Evolutionary conservation across 1,284 basidiomycete genomes (phyloP).

Genomic region (Irpex sp.): DNA sequence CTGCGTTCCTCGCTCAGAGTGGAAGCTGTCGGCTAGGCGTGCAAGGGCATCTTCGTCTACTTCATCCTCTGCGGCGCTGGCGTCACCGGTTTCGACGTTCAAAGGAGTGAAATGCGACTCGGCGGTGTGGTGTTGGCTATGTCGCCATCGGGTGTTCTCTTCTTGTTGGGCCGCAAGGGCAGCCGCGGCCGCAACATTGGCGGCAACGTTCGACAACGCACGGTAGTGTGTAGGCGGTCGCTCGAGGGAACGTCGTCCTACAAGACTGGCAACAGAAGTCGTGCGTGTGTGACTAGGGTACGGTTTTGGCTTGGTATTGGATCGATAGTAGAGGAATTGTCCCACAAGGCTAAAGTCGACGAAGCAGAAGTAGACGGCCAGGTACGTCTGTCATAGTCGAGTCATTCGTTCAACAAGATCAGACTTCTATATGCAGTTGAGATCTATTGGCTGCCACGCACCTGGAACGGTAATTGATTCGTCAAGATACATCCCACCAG

Average conservation of each 20-base stretch:
- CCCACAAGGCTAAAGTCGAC: conserved; percentile 72
- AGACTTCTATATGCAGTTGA: conserved; percentile 5
- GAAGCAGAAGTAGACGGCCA: conserved; percentile 84
- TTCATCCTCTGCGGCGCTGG: conserved; percentile 39
- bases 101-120: conserved; percentile 2
- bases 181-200: conserved; percentile 64
- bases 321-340: conserved; percentile 78
- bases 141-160: conserved; percentile 26
- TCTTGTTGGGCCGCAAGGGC: conserved; percentile 63
- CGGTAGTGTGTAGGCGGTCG: conserved; percentile 58
- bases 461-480: conserved; percentile 92
- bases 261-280: conserved; percentile 36
- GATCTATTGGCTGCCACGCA: conserved; percentile 32
- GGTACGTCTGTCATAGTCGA: conserved; percentile 61
- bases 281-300: conserved; percentile 41
- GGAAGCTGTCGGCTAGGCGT: conserved; percentile 64
- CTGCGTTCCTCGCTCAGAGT: conserved; percentile 55
- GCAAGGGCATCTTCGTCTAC: conserved; percentile 48
- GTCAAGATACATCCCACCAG: conserved; percentile 88
- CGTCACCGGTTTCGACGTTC: conserved; percentile 23
- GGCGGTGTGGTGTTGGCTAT: conserved; percentile 15
- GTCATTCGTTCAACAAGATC: conserved; percentile 4
- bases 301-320: conserved; percentile 28
- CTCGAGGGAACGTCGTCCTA: conserved; percentile 45
- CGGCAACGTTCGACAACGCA: conserved; percentile 60